Evolutionary conservation across 768 basidiomycete genomes (phyloP), one percentile per base, ranked within the genome.

Genomic region (Agrocybe pediades): DNA sequence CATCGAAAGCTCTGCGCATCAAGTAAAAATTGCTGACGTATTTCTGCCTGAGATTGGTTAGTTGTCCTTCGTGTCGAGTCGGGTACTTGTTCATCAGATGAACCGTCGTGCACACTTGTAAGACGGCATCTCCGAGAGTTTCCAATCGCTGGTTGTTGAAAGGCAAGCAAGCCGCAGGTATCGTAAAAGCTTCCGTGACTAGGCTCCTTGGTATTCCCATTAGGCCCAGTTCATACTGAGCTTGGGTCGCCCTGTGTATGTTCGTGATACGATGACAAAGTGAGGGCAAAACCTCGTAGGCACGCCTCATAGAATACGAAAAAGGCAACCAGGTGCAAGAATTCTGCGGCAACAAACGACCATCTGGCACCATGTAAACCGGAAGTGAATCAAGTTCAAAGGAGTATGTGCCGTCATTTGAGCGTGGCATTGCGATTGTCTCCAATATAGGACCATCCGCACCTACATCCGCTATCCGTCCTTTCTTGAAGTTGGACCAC

Each of bases 81-180:
- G 90, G 88, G 61, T 80, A 92, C 56, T 79, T 82, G 72, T 88
- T 90, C 71, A 87, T 86, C 4, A 91, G 71, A 63, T 93, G 83
- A 2, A 92, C 84, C 19, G 87, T 88, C 3, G 85, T 84, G 45
- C 85, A 82, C 21, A 95, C 69, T 62, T 93, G 87, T 40, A 93
- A 75, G 1, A 93, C 90, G 0, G 87, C 82, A 63, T 96, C 94
- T 8, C 94, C 94, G 6, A 95, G 74, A 0, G 92, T 94, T 67
- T 96, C 94, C 51, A 95, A 67, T 0, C 90, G 83, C 62, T 96
- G 91, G 57, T 95, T 95, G 68, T 80, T 90, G 71, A 83, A 92
- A 8, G 80, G 79, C 6, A 83, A 78, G 27, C 63, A 64, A 6
- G 87, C 79, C 29, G 77, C 76, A 1, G 93, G 94, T 9, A 92